phyloP scores from a whole-genome alignment of 2,329 filamentous ascomycete species.

The Fusarium sp. region DNA sequence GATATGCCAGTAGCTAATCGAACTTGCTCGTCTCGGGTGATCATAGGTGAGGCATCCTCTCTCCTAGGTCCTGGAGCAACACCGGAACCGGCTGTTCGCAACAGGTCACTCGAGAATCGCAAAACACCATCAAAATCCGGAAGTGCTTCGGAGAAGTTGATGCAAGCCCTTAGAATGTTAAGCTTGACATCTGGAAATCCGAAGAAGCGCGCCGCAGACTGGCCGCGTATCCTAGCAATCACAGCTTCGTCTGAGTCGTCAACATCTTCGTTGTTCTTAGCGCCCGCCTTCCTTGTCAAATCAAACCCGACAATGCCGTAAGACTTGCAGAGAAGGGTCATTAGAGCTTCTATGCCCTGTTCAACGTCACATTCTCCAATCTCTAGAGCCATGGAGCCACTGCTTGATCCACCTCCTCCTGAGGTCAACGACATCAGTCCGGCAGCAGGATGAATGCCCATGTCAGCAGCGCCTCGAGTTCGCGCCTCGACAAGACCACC shows the following conservation, averaged over 20 bases:
- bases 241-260: constrained; percentile 63
- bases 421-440: constrained; percentile 79
- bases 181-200: constrained; percentile 85
- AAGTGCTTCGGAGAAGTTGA: constrained; percentile 92
- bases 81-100: constrained; percentile 84
- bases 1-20: constrained; percentile 86
- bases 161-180: constrained; percentile 87
- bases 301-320: constrained; percentile 71
- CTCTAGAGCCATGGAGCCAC: constrained; percentile 66
- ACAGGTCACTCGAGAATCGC: constrained; percentile 82
- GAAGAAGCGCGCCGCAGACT: constrained; percentile 70
- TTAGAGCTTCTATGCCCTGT: constrained; percentile 70
- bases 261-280: constrained; percentile 34
- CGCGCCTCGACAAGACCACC: constrained; percentile 88
- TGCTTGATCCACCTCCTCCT: constrained; percentile 57
- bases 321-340: constrained; percentile 68
- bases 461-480: constrained; percentile 93
- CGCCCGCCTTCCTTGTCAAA: constrained; percentile 41
- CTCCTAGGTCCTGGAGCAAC: constrained; percentile 77
- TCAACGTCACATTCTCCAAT: constrained; percentile 73
- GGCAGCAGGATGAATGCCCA: constrained; percentile 93
- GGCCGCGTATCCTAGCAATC: constrained; percentile 67
- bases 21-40: constrained; percentile 84
- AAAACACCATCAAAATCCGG: constrained; percentile 93
- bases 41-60: constrained; percentile 74